These are phyloP conservation scores for Naganishia randhawae DNA, from an alignment of 768 basidiomycete species.

Conservation along the genomic window DNA sequence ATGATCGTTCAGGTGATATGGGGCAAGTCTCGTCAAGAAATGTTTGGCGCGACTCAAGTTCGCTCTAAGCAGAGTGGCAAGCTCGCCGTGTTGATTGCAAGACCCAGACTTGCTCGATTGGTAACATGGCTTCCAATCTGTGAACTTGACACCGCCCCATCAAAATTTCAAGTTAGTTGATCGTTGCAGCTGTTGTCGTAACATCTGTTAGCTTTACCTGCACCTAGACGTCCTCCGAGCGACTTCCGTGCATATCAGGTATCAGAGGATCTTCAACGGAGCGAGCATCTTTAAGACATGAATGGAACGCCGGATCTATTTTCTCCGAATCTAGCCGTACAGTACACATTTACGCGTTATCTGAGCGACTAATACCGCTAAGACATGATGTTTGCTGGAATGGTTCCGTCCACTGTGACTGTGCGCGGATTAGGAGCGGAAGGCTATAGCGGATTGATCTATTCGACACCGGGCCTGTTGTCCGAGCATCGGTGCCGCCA, in stretches of 20 bases:
- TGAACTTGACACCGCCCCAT: too few species aligned
- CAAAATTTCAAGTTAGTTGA: too few species aligned
- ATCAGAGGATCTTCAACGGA: constrained; percentile 6
- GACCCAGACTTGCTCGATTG: too few species aligned
- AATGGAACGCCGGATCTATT: background rate
- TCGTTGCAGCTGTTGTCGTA: background rate
- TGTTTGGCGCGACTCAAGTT: too few species aligned
- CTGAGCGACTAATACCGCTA: background rate
- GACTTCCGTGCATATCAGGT: background rate
- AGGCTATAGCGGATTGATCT: background rate
- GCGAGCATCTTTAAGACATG: background rate
- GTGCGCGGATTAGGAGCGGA: background rate
- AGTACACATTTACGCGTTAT: background rate
- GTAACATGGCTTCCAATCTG: too few species aligned
- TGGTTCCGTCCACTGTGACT: background rate
- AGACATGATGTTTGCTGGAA: background rate
- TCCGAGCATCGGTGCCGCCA: too few species aligned
- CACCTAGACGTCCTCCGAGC: background rate
- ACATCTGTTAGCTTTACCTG: too few species aligned
- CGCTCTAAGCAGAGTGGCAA: too few species aligned
- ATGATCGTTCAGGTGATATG: too few species aligned
- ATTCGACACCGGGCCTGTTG: background rate
- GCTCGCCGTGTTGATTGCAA: too few species aligned
- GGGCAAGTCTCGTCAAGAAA: too few species aligned
- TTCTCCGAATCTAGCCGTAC: background rate